These are phyloP conservation scores for Solanum verrucosum DNA, from an alignment of 257 asterid species.

Conservation along the genomic window DNA sequence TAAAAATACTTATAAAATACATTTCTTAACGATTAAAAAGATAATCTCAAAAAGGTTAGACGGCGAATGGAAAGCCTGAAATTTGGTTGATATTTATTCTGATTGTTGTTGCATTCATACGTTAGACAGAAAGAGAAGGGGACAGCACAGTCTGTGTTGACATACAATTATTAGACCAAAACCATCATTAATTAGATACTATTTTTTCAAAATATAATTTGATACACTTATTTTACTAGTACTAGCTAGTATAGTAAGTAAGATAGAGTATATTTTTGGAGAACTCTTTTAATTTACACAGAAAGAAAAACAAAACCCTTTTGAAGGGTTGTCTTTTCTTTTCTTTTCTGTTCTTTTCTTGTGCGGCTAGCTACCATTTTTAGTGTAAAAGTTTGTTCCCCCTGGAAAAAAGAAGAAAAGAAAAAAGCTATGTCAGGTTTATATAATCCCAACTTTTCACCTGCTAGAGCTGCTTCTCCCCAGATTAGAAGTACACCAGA, in stretches of 20 bases:
- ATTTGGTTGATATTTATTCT: neutral
- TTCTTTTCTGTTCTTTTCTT: neutral
- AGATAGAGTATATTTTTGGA: neutral
- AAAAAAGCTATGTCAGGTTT: slow-evolving; percentile 51
- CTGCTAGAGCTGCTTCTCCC: slow-evolving; percentile 85
- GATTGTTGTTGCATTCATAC: neutral
- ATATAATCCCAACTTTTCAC: slow-evolving; percentile 76
- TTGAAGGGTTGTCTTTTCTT: neutral
- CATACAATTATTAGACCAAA: neutral
- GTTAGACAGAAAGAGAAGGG: neutral
- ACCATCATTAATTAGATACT: neutral
- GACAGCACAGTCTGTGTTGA: neutral
- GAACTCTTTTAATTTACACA: neutral
- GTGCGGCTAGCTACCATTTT: slow-evolving; percentile 3
- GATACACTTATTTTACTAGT: neutral
- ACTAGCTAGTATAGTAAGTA: neutral
- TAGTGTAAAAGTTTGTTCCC: neutral
- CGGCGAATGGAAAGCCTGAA: neutral
- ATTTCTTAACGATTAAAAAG: no score
- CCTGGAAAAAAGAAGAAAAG: neutral
- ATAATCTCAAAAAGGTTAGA: neutral
- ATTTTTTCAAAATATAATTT: neutral
- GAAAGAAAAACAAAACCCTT: slow-evolving; percentile 9
- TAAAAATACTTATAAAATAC: neutral
- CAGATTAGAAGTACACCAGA: slow-evolving; percentile 65